Percentiles rank a stretch among this genome's conserved stretches.
Conservation (phyloP, 2,329 filamentous ascomycete genomes). For the Knufia fluminis region DNA sequence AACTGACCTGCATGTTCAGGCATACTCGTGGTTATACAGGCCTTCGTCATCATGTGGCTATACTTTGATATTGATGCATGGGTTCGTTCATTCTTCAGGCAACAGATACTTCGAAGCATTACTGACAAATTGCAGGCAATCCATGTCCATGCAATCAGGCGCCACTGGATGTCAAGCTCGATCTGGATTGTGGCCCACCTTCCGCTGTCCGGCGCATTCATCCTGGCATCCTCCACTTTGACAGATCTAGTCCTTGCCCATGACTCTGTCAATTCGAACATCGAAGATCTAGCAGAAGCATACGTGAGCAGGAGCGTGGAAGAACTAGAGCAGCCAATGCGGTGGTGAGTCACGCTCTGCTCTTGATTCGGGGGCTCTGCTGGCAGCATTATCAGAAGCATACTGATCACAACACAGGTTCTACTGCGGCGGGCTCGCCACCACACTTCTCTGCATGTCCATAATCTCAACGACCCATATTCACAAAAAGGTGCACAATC, state of each 20-base stretch:
- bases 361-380: not conserved
- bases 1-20: not conserved
- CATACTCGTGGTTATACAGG: conserved; percentile 33
- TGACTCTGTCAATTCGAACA: conserved; percentile 42
- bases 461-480: conserved; percentile 47
- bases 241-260: conserved; percentile 51
- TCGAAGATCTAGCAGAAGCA: conserved; percentile 41
- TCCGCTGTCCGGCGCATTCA: conserved; percentile 24
- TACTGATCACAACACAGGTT: conserved; percentile 28
- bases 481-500: conserved; percentile 44
- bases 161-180: conserved; percentile 37
- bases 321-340: conserved; percentile 44
- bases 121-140: no score
- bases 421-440: conserved; percentile 54
- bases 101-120: no score
- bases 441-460: conserved; percentile 46
- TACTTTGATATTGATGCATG: conserved; percentile 55
- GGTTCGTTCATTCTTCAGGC: no score
- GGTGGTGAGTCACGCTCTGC: conserved; percentile 40
- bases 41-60: conserved; percentile 53
- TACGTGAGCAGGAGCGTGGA: conserved; percentile 43
- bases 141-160: conserved; percentile 52
- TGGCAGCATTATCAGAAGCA: no score
- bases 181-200: conserved; percentile 48
- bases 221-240: conserved; percentile 26